Base-by-base conservation (phyloP, 805 yeast genomes). In the Hanseniaspora guilliermondii region DNA sequence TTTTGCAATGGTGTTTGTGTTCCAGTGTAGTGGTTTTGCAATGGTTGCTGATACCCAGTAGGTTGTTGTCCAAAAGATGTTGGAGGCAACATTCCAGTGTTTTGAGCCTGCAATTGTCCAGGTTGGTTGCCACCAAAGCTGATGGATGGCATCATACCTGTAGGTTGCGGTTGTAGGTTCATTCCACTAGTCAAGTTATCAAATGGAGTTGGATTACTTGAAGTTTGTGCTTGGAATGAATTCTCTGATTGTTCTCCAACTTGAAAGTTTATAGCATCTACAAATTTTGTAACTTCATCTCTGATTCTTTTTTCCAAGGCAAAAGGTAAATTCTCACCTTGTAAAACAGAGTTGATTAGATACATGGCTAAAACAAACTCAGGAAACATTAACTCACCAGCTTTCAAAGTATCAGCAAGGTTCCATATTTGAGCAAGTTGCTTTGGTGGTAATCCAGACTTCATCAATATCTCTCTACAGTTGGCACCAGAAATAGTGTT, bases 281-380 rank as follows among this genome's bases (percentile, higher is more conserved):
- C 89, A 69, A 89, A 85, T 57, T 93, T 83, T 57, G 82, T 77
- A 12, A 91, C 96, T 67, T 91, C 97, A 64, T 84, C 85, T 63
- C 74, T 73, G 70, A 87, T 79, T 58, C 77, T 80, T 21, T 76
- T 76, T 32, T 95, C 96, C 60, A 91, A 69, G 40, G 73, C 74
- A 42, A 72, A 72, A 2, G 97, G 97, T 57, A 89, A 73, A 8
- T 82, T 72, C 60, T 85, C 88, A 37, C 96, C 95, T 61, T 78
- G 80, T 60, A 86, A 73, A 0, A 83, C 84, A 62, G 79, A 69
- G 60, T 85, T 84, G 65, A 95, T 88, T 60, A 91, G 73, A 67
- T 88, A 91, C 74, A 91, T 80, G 17, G 96, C 88, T 59, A 91
- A 73, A 16, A 95, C 95, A 73, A 91, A 91, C 67, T 91, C 97